Conservation (phyloP, 2,329 filamentous ascomycete species). For the Fusarium verrucosum region DNA sequence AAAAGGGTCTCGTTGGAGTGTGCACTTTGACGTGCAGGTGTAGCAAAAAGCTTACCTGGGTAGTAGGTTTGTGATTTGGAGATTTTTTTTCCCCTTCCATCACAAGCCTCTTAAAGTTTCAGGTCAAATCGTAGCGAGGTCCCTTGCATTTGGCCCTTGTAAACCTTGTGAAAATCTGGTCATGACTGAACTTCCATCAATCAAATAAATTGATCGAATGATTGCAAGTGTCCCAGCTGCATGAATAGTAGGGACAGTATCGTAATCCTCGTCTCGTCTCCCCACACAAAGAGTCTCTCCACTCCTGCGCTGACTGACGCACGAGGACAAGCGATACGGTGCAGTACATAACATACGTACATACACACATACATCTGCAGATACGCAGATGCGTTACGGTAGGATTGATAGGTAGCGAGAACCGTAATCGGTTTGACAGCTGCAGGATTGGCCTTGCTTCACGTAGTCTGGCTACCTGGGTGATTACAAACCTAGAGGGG, state of each 20-base stretch:
- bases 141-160: conserved; percentile 18
- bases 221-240: conserved; percentile 6
- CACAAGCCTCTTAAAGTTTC: background rate
- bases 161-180: background rate
- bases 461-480: too few species aligned
- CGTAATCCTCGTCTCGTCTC: conserved; percentile 14
- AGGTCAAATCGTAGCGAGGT: background rate
- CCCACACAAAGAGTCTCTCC: conserved; percentile 18
- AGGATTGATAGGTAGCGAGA: background rate
- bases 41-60: conserved; percentile 7
- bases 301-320: conserved; percentile 3
- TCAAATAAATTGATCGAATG: conserved; percentile 15
- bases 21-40: conserved; percentile 9
- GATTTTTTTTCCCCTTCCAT: background rate
- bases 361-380: too few species aligned
- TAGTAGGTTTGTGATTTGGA: background rate
- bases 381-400: background rate
- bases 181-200: conserved; percentile 1
- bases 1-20: background rate
- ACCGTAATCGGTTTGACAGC: conserved; percentile 1
- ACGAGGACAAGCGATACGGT: conserved; percentile 15
- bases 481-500: conserved; percentile 16
- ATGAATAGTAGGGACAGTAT: background rate
- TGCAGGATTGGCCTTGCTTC: background rate
- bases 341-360: background rate